These are phyloP conservation scores for Naganishia friedmannii DNA, from an alignment of 768 basidiomycete species.

Conservation along the genomic window DNA sequence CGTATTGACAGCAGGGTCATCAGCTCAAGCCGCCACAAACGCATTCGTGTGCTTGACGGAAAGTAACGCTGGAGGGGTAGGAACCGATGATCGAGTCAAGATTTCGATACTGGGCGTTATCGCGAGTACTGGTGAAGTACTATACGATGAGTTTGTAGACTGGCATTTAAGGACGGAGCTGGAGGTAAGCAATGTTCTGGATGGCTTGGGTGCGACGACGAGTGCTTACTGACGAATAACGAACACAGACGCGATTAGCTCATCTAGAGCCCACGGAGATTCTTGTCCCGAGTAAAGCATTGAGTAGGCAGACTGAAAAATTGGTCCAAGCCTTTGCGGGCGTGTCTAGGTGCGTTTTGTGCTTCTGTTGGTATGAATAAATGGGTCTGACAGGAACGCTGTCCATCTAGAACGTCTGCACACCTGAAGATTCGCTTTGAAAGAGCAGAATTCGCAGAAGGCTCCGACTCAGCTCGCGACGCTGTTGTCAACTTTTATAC, in stretches of 20 bases:
- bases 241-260: slow-evolving; percentile 71
- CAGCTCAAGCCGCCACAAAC: slow-evolving; percentile 54
- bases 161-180: slow-evolving; percentile 34
- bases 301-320: slow-evolving; percentile 71
- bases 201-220: background rate
- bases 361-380: background rate
- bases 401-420: slow-evolving; percentile 21
- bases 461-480: background rate
- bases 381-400: background rate
- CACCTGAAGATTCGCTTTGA: slow-evolving; percentile 22
- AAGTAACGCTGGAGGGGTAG: slow-evolving; percentile 53
- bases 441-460: background rate
- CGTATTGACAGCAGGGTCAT: slow-evolving; percentile 51
- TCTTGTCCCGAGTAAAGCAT: slow-evolving; percentile 61
- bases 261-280: slow-evolving; percentile 82
- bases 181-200: slow-evolving; percentile 58
- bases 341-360: background rate
- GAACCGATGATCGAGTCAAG: slow-evolving; percentile 55
- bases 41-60: slow-evolving; percentile 77
- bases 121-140: slow-evolving; percentile 84
- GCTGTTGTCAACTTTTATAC: slow-evolving; percentile 4
- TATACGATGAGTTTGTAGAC: slow-evolving; percentile 91
- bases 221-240: background rate
- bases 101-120: slow-evolving; percentile 76
- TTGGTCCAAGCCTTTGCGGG: slow-evolving; percentile 57